Evolutionary conservation across 1,284 basidiomycete species (phyloP), one percentile per base, ranked within the genome.

Genomic region (Heterobasidion occidentale): DNA sequence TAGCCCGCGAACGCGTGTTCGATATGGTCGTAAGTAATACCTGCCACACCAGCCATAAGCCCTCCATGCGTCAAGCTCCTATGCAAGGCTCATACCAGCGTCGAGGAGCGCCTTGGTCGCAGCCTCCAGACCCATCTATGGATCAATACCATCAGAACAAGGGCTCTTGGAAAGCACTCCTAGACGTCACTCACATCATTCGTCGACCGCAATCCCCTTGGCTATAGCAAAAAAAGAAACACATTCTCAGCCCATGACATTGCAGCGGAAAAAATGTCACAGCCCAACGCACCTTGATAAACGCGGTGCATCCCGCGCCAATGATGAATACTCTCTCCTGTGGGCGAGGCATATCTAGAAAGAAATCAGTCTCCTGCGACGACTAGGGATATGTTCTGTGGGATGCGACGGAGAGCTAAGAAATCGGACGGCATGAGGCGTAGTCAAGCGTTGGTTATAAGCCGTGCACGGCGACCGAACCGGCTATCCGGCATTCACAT

Each of bases 51-150:
- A 53, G 15, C 53, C n/a, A 27, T 27, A 5, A 61, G 17, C 42
- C n/a, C 3, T 6, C 8, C 11, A 2, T 34, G 8, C 14, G n/a
- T 2, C 35, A 1, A 27, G 27, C 27, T 27, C 5, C n/a, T 50
- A 17, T 53, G 50, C 45, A 2, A 12, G 55, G 46, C 44, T 60
- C 70, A 53, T 57, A 78, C 90, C 91, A 62, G 92, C 90, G 65
- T 94, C 92, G 27, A 93, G 79, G 19, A 94, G 76, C 0, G 90
- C 91, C 65, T 94, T 93, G 2, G 89, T 90, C 1, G 86, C 81
- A 7, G 90, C 91, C 69, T 94, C 91, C 57, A 93, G 73, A 2
- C 87, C 85, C 84, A 90, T 89, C 84, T 86, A 65, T 20, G 54
- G 12, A 44, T 8, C 9, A 9, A 45, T 27, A 5, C 27, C 3